Evolutionary conservation across 352 stramenopile genomes (phyloP).

Genomic region (Phytophthora melonis): DNA sequence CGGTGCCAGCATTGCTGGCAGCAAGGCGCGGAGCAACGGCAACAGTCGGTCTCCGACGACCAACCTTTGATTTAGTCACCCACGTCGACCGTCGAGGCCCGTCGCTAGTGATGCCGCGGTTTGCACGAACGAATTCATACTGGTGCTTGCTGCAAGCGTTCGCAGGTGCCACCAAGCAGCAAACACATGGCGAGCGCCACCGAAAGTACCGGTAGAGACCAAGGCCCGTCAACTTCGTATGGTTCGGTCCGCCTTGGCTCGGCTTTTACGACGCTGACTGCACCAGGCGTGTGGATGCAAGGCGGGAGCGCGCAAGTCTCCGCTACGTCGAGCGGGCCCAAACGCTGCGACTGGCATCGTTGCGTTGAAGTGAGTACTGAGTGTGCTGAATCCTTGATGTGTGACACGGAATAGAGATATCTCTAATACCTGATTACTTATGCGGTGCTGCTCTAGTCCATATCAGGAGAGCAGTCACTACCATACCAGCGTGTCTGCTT

Average conservation of each 20-base stretch:
- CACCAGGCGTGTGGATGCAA: conserved; percentile 11
- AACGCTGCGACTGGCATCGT: conserved; percentile 22
- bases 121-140: conserved; percentile 32
- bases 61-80: neutral
- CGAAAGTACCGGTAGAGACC: conserved; percentile 7
- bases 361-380: conserved; percentile 5
- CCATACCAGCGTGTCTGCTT: too few relatives aligned
- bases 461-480: too few relatives aligned
- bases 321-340: conserved; percentile 18
- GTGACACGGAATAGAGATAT: conserved; percentile 31
- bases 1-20: too few relatives aligned
- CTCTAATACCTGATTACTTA: neutral
- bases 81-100: neutral
- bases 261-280: conserved; percentile 30
- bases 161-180: conserved; percentile 5
- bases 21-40: neutral
- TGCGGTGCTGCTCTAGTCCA: neutral
- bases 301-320: conserved; percentile 18
- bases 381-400: conserved; percentile 34
- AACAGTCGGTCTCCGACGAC: neutral
- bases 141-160: conserved; percentile 4
- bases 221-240: neutral
- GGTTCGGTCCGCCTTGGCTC: conserved; percentile 16
- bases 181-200: conserved; percentile 22
- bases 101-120: conserved; percentile 9